Conservation (phyloP, 345 rosid species). For the Cardamine occulta region DNA sequence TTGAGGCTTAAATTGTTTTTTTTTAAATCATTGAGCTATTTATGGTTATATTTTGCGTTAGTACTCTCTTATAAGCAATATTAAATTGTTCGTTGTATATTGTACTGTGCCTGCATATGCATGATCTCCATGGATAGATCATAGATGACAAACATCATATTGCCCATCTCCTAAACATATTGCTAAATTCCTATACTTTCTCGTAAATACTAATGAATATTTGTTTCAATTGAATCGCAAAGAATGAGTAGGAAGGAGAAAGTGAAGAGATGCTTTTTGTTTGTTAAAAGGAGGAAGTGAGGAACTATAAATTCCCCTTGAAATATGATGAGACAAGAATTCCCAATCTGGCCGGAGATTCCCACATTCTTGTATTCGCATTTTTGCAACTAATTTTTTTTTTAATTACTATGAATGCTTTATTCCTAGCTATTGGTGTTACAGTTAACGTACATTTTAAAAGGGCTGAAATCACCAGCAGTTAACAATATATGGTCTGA, state of each 20-base stretch:
- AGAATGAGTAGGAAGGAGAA: constrained; percentile 10
- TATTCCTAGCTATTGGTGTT: constrained; percentile 17
- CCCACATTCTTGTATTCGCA: constrained; percentile 2
- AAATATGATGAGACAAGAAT: constrained; percentile 17
- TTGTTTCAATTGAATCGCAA: background rate
- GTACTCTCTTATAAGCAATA: background rate
- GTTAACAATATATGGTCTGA: background rate
- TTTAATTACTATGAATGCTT: background rate
- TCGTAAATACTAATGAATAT: background rate
- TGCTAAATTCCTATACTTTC: background rate
- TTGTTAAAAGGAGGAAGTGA: constrained; percentile 22
- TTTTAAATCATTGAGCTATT: background rate
- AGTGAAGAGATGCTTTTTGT: constrained; percentile 21
- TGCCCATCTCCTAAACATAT: background rate
- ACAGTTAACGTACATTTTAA: background rate
- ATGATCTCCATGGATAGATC: constrained; percentile 3
- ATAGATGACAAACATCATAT: constrained; percentile 10
- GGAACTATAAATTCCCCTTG: constrained; percentile 2
- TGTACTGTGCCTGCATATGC: constrained; percentile 16
- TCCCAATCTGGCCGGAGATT: constrained; percentile 19
- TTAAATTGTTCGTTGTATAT: background rate
- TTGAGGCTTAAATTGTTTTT: background rate
- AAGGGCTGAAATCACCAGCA: background rate
- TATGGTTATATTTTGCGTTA: background rate
- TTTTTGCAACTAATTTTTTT: background rate